Conservation (phyloP, 192 early-diverging fungal species). For the Bifiguratus adelaidae region DNA sequence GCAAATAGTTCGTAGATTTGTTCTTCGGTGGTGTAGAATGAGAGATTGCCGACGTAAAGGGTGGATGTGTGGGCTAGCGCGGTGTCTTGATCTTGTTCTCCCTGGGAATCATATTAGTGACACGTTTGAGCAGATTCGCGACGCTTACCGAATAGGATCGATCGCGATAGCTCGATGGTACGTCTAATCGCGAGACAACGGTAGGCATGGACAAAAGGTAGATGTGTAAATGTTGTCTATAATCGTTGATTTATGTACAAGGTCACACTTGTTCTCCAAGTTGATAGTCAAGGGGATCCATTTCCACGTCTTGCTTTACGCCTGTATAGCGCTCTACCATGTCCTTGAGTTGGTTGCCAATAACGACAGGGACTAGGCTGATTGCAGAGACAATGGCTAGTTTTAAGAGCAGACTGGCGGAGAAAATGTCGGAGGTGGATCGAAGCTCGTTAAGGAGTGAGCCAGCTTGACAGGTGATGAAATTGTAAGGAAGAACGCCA, state of each 20-base stretch:
- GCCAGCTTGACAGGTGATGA: conserved; percentile 38
- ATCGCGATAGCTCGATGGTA: conserved; percentile 82
- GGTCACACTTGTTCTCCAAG: too few species aligned
- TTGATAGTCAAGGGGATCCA: too few species aligned
- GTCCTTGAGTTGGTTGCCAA: conserved; percentile 9
- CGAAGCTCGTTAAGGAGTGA: conserved; percentile 29
- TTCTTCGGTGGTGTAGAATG: conserved; percentile 97
- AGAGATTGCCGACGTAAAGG: conserved; percentile 94
- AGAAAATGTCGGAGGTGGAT: conserved; percentile 22
- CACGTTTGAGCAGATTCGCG: too few species aligned
- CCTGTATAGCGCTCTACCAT: too few species aligned
- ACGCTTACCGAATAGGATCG: conserved; percentile 54
- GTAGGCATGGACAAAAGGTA: conserved; percentile 29
- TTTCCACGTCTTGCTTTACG: too few species aligned
- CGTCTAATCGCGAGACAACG: conserved; percentile 57
- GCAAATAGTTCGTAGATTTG: conserved; percentile 95
- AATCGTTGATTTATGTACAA: too few species aligned
- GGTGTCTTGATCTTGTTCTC: conserved; percentile 16
- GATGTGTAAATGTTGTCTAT: too few species aligned
- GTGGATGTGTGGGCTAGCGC: conserved; percentile 71
- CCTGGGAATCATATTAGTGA: conserved; percentile 2
- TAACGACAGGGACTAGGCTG: conserved; percentile 20
- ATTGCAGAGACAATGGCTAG: conserved; percentile 19
- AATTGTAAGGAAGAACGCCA: conserved; percentile 41
- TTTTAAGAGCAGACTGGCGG: conserved; percentile 16